A percentile compares a stretch with the other conserved stretches of the same genome.
Evolutionary conservation across 2,329 filamentous ascomycete species (phyloP).

Genomic region (Nothopassalora personata): DNA sequence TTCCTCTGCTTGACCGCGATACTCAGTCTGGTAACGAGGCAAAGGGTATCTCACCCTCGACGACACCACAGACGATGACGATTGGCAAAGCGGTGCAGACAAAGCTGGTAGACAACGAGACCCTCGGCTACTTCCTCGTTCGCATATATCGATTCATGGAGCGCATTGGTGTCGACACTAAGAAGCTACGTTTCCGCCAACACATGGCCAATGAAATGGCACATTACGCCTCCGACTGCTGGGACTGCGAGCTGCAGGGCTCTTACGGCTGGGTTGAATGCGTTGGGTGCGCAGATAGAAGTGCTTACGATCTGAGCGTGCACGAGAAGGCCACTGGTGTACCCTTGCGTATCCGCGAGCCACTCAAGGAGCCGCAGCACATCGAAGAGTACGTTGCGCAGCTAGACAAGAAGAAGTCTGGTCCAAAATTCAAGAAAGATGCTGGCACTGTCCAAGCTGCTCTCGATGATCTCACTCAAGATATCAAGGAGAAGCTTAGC

Average conservation of each 20-base stretch:
- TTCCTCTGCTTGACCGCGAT: slow-evolving; percentile 76
- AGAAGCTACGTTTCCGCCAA: slow-evolving; percentile 91
- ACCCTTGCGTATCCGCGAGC: slow-evolving; percentile 78
- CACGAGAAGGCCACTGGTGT: slow-evolving; percentile 90
- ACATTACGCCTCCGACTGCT: slow-evolving; percentile 93
- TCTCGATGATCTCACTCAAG: slow-evolving; percentile 69
- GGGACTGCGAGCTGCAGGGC: slow-evolving; percentile 90
- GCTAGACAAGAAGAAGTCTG: slow-evolving; percentile 92
- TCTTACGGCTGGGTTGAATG: slow-evolving; percentile 98
- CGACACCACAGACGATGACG: slow-evolving; percentile 57
- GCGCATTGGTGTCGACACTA: slow-evolving; percentile 79
- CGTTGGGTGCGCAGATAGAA: slow-evolving; percentile 92
- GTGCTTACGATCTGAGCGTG: slow-evolving; percentile 87
- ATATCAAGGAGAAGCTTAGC: slow-evolving; percentile 72
- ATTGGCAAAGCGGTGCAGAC: slow-evolving; percentile 82
- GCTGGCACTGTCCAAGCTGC: slow-evolving; percentile 78
- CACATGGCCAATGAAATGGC: slow-evolving; percentile 91
- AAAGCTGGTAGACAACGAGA: slow-evolving; percentile 91
- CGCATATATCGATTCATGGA: slow-evolving; percentile 86
- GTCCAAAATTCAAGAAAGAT: slow-evolving; percentile 91
- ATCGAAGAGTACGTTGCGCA: slow-evolving; percentile 86
- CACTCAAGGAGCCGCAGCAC: slow-evolving; percentile 67
- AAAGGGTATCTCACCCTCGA: slow-evolving; percentile 66
- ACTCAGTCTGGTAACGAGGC: slow-evolving; percentile 57
- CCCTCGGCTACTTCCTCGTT: slow-evolving; percentile 92